Base-by-base conservation (phyloP, 2,329 filamentous ascomycete genomes). In the Fusarium dlaminii region DNA sequence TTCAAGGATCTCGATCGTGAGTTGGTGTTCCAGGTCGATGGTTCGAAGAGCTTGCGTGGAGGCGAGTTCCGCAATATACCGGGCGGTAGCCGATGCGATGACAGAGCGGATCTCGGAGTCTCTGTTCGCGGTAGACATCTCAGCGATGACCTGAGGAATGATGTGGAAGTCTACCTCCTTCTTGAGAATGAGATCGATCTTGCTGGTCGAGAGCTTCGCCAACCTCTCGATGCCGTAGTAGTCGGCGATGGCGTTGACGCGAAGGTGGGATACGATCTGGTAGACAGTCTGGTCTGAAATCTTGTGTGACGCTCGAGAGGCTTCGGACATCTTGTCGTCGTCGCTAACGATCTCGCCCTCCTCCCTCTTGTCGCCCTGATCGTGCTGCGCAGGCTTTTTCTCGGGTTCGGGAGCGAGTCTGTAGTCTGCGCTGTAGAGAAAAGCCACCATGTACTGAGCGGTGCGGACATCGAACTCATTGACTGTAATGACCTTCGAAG, bases 101-200 rank as follows among this genome's bases (percentile, higher is more conserved):
- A 60, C 36, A 0, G 46, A 22, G 9, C 14, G 20, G 1, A 39
- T n/a, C 1, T 24, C 8, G 0, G 4, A 0, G 0, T 68, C 62
- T 42, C 54, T 20, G 8, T 59, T 59, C 1, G 62, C 37, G 14
- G 24, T 13, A 1, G 12, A 6, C 7, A 36, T 17, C 9, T 68
- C 46, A 7, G 34, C 24, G 3, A 68, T 17, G 8, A 27, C 3
- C 0, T 8, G 13, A 0, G 40, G 54, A 10, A 49, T 49, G 29
- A 49, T 3, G 10, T 0, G 0, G 1, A 18, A 32, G 29, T 49
- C 22, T 0, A n/a, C 0, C 1, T n/a, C 4, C 0, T 9, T 8
- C 20, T 14, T 4, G 2, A 32, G 29, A 32, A 51, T 18, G 0
- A 2, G 0, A 0, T 24, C 10, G 46, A 51, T 32, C 46, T 18